A percentile compares a stretch with the other conserved stretches of the same genome.
Evolutionary conservation across 1,284 basidiomycete species (phyloP).

Genomic region (Cutaneotrichosporon spelunceum): DNA sequence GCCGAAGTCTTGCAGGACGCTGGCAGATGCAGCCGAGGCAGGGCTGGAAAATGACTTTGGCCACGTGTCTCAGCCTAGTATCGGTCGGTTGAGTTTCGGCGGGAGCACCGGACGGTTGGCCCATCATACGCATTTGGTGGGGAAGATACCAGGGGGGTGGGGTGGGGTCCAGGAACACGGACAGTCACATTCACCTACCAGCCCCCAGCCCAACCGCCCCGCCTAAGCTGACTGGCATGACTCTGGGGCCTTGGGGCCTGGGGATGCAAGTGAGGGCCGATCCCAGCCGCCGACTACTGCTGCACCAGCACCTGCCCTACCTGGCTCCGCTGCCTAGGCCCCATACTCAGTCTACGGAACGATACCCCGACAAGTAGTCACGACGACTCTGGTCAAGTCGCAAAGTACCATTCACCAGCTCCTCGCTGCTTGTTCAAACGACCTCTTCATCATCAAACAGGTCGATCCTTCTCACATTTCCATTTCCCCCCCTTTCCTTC

Average conservation of each 20-base stretch:
- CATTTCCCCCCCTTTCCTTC: conserved; percentile 5
- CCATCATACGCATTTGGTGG: background rate
- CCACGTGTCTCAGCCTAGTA: background rate
- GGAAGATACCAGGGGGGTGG: background rate
- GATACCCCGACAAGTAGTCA: background rate
- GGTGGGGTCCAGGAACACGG: background rate
- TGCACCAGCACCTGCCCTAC: background rate
- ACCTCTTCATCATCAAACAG: conserved; percentile 8
- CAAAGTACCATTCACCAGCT: conserved; percentile 2
- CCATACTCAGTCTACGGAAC: background rate
- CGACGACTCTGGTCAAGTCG: background rate
- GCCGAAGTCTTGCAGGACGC: background rate
- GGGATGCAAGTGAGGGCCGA: background rate
- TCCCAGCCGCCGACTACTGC: background rate
- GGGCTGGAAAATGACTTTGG: background rate
- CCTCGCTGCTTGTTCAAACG: conserved; percentile 8
- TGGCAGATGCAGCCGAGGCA: background rate
- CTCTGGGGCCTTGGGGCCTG: background rate
- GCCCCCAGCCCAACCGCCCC: background rate
- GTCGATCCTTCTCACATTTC: background rate
- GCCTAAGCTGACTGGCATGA: background rate
- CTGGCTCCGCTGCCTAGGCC: background rate
- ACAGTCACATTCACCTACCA: background rate
- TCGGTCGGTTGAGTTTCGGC: background rate
- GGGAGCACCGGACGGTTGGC: background rate